Base-by-base conservation (phyloP, 176 grass and related monocot species). In the Hordeum vulgare region DNA sequence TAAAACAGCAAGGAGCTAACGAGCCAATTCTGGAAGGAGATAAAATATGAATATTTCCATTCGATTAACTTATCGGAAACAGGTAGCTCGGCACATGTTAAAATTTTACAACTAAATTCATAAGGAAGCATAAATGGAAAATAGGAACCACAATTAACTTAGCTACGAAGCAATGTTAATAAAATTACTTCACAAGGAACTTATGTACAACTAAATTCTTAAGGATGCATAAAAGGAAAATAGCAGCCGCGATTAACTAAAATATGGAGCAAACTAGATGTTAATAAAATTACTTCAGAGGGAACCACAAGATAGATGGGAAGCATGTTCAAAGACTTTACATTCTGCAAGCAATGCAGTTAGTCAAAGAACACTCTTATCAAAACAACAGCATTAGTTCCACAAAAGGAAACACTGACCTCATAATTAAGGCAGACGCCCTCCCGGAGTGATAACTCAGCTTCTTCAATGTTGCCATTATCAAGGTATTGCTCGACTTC, bases 381-480 rank as follows among this genome's bases (percentile, higher is more conserved):
- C 31, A 62, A 47, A 59, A n/a, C 17, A 58, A 53, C 18, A 81
- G 80, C 61, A 65, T 27, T 57, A 40, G n/a, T 61, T 77, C 78
- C 39, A 36, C 9, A 90, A 74, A 84, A 20, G 36, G 53, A 67
- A 58, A 59, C 67, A 74, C 47, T 29, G 36, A 99, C 96, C 96
- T 92, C 97, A 23, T 99, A 87, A 34, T 96, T 96, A 75, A 99
- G 86, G 61, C 78, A 82, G 56, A 91, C 84, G 9, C 87, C 93
- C 79, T 99, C 97, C 56, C 88, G 84, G 21, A 99, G 91, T 3
- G 91, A 94, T 78, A 94, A 89, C 84, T 99, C 97, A 0, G 97
- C 93, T 82, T 92, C 89, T 88, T 96, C 91, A 21, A 96, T 92
- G 76, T 94, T 89, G 59, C 88, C 88, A 74, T 88, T 93, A 41